phyloP scores from a whole-genome alignment of 768 basidiomycete species.

The Hemileccinum impolitum region DNA sequence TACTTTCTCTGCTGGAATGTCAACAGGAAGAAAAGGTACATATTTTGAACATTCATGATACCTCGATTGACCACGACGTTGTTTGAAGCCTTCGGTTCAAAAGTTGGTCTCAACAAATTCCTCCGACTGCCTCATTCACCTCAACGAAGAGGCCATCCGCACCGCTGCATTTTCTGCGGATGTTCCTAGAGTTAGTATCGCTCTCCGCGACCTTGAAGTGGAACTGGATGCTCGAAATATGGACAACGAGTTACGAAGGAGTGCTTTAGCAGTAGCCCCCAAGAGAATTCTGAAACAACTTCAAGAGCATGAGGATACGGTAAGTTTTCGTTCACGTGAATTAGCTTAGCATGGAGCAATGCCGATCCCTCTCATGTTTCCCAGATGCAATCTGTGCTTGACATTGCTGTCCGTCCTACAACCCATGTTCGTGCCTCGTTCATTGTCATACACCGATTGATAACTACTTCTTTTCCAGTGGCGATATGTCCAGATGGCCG shows the following conservation, averaged over 20 bases:
- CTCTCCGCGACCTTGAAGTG: constrained; percentile 44
- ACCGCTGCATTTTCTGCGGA: constrained; percentile 58
- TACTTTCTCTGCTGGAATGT: constrained; percentile 64
- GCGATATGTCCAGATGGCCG: constrained; percentile 76
- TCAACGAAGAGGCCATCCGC: constrained; percentile 62
- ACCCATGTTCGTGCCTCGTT: constrained; percentile 60
- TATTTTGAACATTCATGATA: constrained; percentile 9
- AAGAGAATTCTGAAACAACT: constrained; percentile 45
- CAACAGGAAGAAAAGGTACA: constrained; percentile 84
- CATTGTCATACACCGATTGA: constrained; percentile 4
- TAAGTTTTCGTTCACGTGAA: constrained; percentile 25
- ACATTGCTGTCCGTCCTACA: constrained; percentile 54
- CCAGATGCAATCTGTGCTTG: constrained; percentile 59
- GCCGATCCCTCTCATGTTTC: constrained; percentile 3
- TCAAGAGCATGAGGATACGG: constrained; percentile 47
- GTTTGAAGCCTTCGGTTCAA: constrained; percentile 16
- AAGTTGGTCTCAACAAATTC: constrained; percentile 41
- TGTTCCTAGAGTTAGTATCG: constrained; percentile 44
- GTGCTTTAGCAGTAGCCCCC: constrained; percentile 41
- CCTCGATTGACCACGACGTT: constrained; percentile 49
- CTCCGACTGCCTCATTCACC: constrained; percentile 54
- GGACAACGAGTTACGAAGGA: constrained; percentile 40
- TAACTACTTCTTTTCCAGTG: constrained; percentile 46
- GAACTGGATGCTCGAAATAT: constrained; percentile 48
- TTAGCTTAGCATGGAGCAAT: neutral